Conservation (phyloP, 805 yeast species). For the Diddensiella transvaalensis region DNA sequence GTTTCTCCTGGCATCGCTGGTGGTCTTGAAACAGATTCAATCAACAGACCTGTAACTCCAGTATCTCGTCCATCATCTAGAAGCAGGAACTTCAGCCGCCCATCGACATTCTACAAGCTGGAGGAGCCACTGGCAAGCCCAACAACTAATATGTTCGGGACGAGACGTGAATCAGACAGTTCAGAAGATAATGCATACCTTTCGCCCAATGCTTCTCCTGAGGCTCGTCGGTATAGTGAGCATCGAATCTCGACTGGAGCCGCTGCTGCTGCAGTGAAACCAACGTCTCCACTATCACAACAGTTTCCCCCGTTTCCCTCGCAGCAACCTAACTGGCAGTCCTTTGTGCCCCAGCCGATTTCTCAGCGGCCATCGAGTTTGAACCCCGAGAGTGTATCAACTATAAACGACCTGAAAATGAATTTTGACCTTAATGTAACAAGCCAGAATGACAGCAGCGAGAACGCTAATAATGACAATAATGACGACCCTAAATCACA, state of each 20-base stretch:
- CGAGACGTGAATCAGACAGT: slow-evolving; percentile 3
- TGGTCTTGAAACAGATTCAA: neutral
- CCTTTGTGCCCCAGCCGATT: slow-evolving; percentile 9
- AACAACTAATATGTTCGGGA: neutral
- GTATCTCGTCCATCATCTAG: slow-evolving; percentile 12
- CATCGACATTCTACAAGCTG: slow-evolving; percentile 22
- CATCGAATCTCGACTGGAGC: neutral
- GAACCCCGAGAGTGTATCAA: neutral
- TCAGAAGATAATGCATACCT: slow-evolving; percentile 4
- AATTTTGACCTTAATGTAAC: neutral
- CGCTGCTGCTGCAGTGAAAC: neutral
- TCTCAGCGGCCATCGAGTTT: neutral
- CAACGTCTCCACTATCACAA: slow-evolving; percentile 2
- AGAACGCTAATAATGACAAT: neutral
- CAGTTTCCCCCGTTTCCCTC: neutral
- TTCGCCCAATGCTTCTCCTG: slow-evolving; percentile 8
- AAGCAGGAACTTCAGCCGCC: slow-evolving; percentile 24
- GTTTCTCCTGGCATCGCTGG: neutral
- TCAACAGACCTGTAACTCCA: slow-evolving; percentile 7
- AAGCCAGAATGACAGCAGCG: neutral
- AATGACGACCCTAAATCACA: neutral
- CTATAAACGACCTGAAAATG: neutral
- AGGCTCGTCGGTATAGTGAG: neutral
- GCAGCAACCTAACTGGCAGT: slow-evolving; percentile 10
- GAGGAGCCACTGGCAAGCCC: slow-evolving; percentile 5